These are phyloP conservation scores for Bonia amplexicaulis DNA, from an alignment of 176 grass and related monocot species.

Conservation along the genomic window DNA sequence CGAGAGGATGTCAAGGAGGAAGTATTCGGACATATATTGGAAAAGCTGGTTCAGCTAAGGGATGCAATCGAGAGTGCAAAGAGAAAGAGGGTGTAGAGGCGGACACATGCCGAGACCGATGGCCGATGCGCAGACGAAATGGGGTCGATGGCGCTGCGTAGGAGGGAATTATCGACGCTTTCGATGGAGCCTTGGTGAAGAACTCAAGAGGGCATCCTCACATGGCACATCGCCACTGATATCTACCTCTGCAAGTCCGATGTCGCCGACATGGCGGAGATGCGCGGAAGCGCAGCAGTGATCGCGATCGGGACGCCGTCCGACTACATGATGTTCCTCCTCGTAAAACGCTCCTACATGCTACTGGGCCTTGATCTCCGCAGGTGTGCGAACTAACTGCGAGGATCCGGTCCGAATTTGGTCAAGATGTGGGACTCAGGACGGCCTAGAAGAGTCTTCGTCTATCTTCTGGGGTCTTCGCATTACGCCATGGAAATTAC, in stretches of 20 bases:
- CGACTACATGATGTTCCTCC: constrained; percentile 23
- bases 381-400: neutral
- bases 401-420: neutral
- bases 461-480: neutral
- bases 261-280: neutral
- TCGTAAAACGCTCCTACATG: neutral
- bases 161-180: accelerated
- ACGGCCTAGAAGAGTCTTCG: neutral
- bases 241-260: neutral
- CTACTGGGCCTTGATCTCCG: neutral
- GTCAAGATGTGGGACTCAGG: neutral
- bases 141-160: neutral
- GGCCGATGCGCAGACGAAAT: neutral
- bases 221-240: constrained; percentile 18
- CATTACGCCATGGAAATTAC: neutral
- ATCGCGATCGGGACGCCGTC: neutral
- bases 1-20: no score
- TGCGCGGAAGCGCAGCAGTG: neutral
- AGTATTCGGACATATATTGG: no score
- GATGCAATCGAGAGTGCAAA: no score
- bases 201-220: constrained; percentile 8
- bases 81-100: no score
- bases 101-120: neutral
- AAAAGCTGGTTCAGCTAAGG: no score
- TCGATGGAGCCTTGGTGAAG: neutral